These are phyloP conservation scores for Chloris gayana DNA, from an alignment of 176 grass and related monocot species.

Conservation along the genomic window DNA sequence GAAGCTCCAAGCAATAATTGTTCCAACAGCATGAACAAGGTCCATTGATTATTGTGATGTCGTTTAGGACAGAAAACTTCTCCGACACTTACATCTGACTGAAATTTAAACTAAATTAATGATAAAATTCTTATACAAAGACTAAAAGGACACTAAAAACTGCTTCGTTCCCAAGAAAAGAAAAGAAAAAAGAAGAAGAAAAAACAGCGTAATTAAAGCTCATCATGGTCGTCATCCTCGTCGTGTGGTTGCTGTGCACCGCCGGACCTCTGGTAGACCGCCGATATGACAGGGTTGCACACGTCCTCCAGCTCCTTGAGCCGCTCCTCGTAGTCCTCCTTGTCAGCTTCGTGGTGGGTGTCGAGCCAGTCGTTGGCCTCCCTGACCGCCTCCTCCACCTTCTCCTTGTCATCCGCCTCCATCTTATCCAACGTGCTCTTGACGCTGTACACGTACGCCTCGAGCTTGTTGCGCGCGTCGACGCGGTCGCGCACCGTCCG, in stretches of 20 bases:
- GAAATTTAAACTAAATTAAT: not conserved
- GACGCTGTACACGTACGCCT: not conserved
- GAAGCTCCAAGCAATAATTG: no score
- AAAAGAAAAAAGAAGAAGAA: not conserved
- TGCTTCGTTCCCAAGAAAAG: not conserved
- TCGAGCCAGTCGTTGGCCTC: not conserved
- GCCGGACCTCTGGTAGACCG: slow-evolving; percentile 2
- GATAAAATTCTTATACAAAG: not conserved
- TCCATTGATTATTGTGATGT: no score
- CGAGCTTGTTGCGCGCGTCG: not conserved
- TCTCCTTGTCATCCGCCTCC: no score
- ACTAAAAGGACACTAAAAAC: not conserved
- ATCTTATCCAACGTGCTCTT: not conserved
- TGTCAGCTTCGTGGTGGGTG: not conserved
- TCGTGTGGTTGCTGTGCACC: not conserved
- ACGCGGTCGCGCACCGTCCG: not conserved
- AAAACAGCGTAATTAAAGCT: not conserved
- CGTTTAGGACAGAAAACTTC: no score
- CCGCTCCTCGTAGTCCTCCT: not conserved
- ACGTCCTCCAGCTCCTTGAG: not conserved
- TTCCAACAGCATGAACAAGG: no score
- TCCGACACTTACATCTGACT: no score
- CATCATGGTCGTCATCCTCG: not conserved
- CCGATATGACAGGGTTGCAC: not conserved
- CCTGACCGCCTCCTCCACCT: not conserved